Evolutionary conservation across 306 rosid genomes (phyloP).

Genomic region (Vicia sativa): DNA sequence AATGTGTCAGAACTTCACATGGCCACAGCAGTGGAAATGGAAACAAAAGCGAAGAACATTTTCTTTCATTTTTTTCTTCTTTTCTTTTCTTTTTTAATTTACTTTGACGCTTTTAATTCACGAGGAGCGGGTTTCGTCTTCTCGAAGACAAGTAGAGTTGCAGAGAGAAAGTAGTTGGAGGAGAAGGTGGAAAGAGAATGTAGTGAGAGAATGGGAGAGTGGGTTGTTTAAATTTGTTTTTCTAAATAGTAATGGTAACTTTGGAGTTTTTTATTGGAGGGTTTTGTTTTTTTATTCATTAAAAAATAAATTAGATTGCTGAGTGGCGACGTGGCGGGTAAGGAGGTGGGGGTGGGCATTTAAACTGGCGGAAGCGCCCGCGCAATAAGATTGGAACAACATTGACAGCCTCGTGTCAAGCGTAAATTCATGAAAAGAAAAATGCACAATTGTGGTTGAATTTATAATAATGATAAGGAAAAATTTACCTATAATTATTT

Average conservation of each 20-base stretch:
- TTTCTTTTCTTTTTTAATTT: neutral
- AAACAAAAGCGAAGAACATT: conserved; percentile 63
- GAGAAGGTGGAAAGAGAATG: conserved; percentile 16
- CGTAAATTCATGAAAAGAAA: no score
- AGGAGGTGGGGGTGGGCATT: conserved; percentile 37
- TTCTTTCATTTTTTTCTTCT: conserved; percentile 25
- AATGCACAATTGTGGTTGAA: no score
- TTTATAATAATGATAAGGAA: no score
- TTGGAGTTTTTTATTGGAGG: conserved; percentile 9
- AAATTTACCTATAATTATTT: no score
- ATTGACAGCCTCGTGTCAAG: neutral
- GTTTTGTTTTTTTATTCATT: neutral
- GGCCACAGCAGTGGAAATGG: conserved; percentile 36
- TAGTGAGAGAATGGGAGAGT: conserved; percentile 47
- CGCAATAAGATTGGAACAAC: conserved; percentile 40
- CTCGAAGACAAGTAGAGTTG: conserved; percentile 72
- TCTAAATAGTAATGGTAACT: conserved; percentile 11
- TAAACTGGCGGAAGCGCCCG: conserved; percentile 52
- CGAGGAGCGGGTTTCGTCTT: conserved; percentile 69
- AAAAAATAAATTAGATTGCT: neutral
- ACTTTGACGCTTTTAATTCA: conserved; percentile 42
- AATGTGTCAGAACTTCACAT: conserved; percentile 87
- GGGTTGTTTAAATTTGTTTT: conserved; percentile 40
- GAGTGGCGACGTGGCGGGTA: conserved; percentile 52
- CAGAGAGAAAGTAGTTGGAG: conserved; percentile 45